phyloP scores from a whole-genome alignment of 371 early-diverging fungal species.

The Circinella minor region DNA sequence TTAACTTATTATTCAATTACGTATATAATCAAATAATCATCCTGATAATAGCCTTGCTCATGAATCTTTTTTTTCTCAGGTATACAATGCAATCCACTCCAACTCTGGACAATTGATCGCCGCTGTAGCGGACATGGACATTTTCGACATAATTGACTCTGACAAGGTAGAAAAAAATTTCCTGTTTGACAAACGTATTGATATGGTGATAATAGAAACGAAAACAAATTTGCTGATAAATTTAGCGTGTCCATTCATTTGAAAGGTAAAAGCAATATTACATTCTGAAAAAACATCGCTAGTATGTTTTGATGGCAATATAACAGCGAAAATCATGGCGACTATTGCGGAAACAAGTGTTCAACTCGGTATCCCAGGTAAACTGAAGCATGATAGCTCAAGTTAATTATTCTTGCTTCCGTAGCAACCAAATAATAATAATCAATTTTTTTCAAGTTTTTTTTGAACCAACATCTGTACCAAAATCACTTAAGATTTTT shows the following conservation, averaged over 20 bases:
- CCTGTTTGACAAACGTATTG: too few relatives aligned
- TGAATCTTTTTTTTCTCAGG: slow-evolving; percentile 24
- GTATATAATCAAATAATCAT: slow-evolving; percentile 16
- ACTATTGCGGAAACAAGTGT: not conserved
- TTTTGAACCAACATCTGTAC: slow-evolving; percentile 92
- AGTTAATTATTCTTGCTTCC: too few relatives aligned
- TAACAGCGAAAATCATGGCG: slow-evolving; percentile 49
- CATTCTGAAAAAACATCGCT: slow-evolving; percentile 22
- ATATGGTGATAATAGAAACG: too few relatives aligned
- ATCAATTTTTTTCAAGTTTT: slow-evolving; percentile 46
- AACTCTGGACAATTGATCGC: slow-evolving; percentile 72
- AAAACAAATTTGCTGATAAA: too few relatives aligned
- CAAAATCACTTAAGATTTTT: slow-evolving; percentile 75
- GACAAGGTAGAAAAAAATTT: slow-evolving; percentile 29
- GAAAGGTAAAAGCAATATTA: not conserved
- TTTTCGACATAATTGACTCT: slow-evolving; percentile 58
- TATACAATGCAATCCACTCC: slow-evolving; percentile 82
- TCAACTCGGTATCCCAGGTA: slow-evolving; percentile 4
- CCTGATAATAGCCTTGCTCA: not conserved
- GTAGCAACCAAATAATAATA: too few relatives aligned
- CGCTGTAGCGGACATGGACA: slow-evolving; percentile 91
- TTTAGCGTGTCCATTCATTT: not conserved
- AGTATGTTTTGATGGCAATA: slow-evolving; percentile 64
- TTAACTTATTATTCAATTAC: not conserved
- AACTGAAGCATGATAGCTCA: not conserved